Evolutionary conservation across 2,329 filamentous ascomycete genomes (phyloP), one percentile per base, ranked within the genome.

Genomic region (Stachybotrys chlorohalonatus): DNA sequence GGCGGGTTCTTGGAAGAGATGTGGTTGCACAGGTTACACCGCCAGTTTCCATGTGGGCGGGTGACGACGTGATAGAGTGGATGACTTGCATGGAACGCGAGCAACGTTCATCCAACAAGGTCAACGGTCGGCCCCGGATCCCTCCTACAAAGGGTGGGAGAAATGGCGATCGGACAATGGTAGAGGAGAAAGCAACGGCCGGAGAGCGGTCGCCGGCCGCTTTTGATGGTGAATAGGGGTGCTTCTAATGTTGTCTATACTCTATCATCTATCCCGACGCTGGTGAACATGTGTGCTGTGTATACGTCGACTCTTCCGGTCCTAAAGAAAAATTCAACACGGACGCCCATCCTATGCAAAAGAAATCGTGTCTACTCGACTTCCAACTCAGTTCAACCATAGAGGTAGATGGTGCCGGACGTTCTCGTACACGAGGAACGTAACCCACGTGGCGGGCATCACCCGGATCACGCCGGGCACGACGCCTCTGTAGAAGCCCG

Each of bases 361-460:
- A 24, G 24, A 24, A 24, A 24, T 24, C 4, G 24, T 4, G 24
- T 24, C 24, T 4, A 2, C 46, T n/a, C 46, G 46, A 13, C 9
- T 11, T n/a, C 17, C n/a, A 31, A 39, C 31, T 11, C 11, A 32
- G 17, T 16, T 61, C 17, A 66, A 16, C 76, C 72, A 75, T 49
- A 64, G 64, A 30, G 82, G 76, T 42, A 95, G 68, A 67, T 89
- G 86, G 60, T 81, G 84, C 72, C 87, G 91, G 56, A 87, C 86
- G 70, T 97, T 97, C 75, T 99, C 94, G 72, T 97, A 97, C 30
- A 97, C 92, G 63, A 99, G 72, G 68, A 99, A 97, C 1, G 93
- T 97, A 53, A 96, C 90, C 82, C 94, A 95, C 4, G 94, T 97
- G 36, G 91, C 92, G 4, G 94, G 94, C 70, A 99, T 77, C 31